These are phyloP conservation scores for Apophysomyces trapeziformis DNA, from an alignment of 371 early-diverging fungal species.

Conservation along the genomic window DNA sequence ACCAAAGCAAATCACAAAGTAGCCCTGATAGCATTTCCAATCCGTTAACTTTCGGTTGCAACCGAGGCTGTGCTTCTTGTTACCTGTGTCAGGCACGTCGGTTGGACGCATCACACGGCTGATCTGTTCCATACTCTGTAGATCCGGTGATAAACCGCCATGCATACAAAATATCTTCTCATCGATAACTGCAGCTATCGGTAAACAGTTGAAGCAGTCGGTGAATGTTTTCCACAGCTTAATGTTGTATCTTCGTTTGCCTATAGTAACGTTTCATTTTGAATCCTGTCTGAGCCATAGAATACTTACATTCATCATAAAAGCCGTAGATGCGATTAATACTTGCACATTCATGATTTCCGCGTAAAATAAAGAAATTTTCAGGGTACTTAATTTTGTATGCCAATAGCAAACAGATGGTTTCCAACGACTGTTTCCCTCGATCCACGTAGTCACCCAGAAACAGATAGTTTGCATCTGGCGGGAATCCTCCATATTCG, in stretches of 20 bases:
- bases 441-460: conserved; percentile 97
- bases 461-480: conserved; percentile 89
- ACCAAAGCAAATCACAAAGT: conserved; percentile 89
- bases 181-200: conserved; percentile 95
- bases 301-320: conserved; percentile 90
- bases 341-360: conserved; percentile 94
- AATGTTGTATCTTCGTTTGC: conserved; percentile 92
- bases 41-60: background rate
- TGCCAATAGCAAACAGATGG: conserved; percentile 75
- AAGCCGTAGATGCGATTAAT: conserved; percentile 98
- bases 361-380: conserved; percentile 95
- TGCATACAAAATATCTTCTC: conserved; percentile 98
- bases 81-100: conserved; percentile 92
- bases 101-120: conserved; percentile 88
- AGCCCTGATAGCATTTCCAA: conserved; percentile 55
- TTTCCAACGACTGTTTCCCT: conserved; percentile 87
- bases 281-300: background rate
- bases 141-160: conserved; percentile 95
- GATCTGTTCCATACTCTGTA: conserved; percentile 94
- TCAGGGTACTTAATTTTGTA: conserved; percentile 96
- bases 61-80: background rate
- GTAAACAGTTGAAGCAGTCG: conserved; percentile 97
- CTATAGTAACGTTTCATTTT: conserved; percentile 9
- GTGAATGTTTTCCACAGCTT: conserved; percentile 98
- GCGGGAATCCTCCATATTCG: conserved; percentile 92